Percentiles rank a stretch among this genome's conserved stretches.
These are phyloP conservation scores for Auriculariales sp. DNA, from an alignment of 768 basidiomycete species.

Conservation along the genomic window DNA sequence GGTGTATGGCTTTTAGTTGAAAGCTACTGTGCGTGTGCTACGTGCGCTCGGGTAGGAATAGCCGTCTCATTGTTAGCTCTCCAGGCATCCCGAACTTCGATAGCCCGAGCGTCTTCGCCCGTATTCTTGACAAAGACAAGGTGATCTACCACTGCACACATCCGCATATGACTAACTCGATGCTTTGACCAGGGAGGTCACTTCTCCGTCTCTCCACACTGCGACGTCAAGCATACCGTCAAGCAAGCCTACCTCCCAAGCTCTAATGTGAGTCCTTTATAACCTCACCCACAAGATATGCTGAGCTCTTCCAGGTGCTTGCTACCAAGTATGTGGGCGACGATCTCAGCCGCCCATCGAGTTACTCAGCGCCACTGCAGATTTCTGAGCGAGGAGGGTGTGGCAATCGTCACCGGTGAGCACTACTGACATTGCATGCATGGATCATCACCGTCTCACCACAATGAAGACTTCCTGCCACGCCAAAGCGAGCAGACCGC, in stretches of 20 bases:
- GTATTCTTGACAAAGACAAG: conserved; percentile 78
- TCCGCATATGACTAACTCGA: background rate
- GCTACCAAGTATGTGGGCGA: conserved; percentile 52
- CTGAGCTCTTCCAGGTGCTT: conserved; percentile 35
- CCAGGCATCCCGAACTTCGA: conserved; percentile 87
- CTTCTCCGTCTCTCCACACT: conserved; percentile 64
- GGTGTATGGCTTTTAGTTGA: conserved; percentile 41
- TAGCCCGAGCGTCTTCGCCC: conserved; percentile 82
- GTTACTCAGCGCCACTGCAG: conserved; percentile 12
- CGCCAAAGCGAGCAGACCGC: conserved; percentile 29
- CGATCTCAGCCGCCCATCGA: background rate
- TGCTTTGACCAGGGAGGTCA: conserved; percentile 54
- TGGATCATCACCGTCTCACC: conserved; percentile 3
- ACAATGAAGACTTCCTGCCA: conserved; percentile 56
- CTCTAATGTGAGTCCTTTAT: conserved; percentile 43
- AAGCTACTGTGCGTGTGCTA: no score
- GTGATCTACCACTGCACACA: conserved; percentile 11
- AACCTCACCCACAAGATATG: no score
- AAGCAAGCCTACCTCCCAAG: conserved; percentile 77
- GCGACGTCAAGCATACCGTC: conserved; percentile 42
- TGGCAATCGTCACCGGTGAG: conserved; percentile 66
- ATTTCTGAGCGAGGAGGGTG: conserved; percentile 79
- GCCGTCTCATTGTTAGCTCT: no score
- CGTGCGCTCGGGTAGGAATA: no score
- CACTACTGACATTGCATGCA: background rate